Percentiles rank a stretch among this genome's conserved stretches.
Evolutionary conservation across 2,329 filamentous ascomycete genomes (phyloP).

Genomic region (Pyrenophora seminiperda): DNA sequence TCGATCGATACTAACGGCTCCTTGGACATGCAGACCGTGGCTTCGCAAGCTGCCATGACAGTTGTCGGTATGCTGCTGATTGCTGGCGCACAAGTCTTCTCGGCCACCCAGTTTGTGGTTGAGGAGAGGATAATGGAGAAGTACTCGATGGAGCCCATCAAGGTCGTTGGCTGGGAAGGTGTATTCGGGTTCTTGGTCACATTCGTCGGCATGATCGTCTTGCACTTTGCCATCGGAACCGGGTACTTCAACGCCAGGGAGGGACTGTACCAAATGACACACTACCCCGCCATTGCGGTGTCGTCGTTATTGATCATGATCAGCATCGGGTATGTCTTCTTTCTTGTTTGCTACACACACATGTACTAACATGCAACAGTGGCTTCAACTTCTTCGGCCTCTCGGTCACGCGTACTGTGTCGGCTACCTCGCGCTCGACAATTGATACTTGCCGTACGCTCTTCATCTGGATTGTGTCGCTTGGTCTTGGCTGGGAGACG

Average conservation of each 20-base stretch:
- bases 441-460: constrained; percentile 97
- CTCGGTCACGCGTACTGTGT: constrained; percentile 86
- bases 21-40: constrained; percentile 40
- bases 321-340: constrained; percentile 79
- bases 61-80: constrained; percentile 87
- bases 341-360: background rate
- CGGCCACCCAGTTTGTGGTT: constrained; percentile 91
- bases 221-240: constrained; percentile 77
- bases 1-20: constrained; percentile 38
- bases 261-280: constrained; percentile 79
- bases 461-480: constrained; percentile 96
- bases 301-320: constrained; percentile 94
- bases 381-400: constrained; percentile 99
- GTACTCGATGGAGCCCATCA: constrained; percentile 80
- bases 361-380: constrained; percentile 52
- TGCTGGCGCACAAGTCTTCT: constrained; percentile 94
- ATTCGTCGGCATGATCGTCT: constrained; percentile 73
- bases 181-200: constrained; percentile 87
- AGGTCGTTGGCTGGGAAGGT: constrained; percentile 95
- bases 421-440: constrained; percentile 89
- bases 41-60: constrained; percentile 67
- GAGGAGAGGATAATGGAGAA: constrained; percentile 91
- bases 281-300: constrained; percentile 71
- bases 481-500: constrained; percentile 91
- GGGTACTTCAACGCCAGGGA: constrained; percentile 92